A percentile compares a stretch with the other conserved stretches of the same genome.
phyloP scores from a whole-genome alignment of 306 rosid species.

The Geum urbanum region DNA sequence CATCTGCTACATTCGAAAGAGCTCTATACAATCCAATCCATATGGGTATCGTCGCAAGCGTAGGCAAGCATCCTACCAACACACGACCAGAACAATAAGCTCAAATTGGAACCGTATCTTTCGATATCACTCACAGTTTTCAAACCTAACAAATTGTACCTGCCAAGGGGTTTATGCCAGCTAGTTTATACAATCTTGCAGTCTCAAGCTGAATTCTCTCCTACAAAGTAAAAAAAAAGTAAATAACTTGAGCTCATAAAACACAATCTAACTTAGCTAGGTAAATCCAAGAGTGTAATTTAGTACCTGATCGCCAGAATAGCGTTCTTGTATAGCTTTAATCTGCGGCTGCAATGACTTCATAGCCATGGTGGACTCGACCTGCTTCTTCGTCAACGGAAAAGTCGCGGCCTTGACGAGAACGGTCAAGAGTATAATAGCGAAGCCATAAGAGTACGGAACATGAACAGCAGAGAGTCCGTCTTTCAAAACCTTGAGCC shows the following conservation, averaged over 20 bases:
- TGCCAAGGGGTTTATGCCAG: conserved; percentile 93
- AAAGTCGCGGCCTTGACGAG: conserved; percentile 20
- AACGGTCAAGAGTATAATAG: conserved; percentile 56
- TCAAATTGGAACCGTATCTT: neutral
- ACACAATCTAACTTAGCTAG: too few species aligned
- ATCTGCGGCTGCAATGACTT: conserved; percentile 85
- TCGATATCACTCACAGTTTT: conserved; percentile 8
- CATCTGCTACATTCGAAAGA: conserved; percentile 94
- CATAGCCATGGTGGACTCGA: conserved; percentile 92
- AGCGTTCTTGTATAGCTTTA: conserved; percentile 78
- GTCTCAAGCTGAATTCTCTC: conserved; percentile 94
- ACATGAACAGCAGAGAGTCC: conserved; percentile 78
- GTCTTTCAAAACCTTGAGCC: conserved; percentile 79
- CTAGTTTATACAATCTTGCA: conserved; percentile 85
- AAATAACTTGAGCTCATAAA: neutral
- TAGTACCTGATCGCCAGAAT: conserved; percentile 85
- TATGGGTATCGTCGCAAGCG: conserved; percentile 89
- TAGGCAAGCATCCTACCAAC: conserved; percentile 74
- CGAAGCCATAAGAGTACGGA: conserved; percentile 93
- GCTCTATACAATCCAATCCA: conserved; percentile 98
- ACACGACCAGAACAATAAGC: conserved; percentile 4
- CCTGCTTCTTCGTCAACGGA: conserved; percentile 43
- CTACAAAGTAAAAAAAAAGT: conserved; percentile 35
- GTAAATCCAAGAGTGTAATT: neutral
- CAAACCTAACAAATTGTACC: conserved; percentile 36